phyloP scores from a whole-genome alignment of 2,329 filamentous ascomycete species.

The Fusarium armeniacum region DNA sequence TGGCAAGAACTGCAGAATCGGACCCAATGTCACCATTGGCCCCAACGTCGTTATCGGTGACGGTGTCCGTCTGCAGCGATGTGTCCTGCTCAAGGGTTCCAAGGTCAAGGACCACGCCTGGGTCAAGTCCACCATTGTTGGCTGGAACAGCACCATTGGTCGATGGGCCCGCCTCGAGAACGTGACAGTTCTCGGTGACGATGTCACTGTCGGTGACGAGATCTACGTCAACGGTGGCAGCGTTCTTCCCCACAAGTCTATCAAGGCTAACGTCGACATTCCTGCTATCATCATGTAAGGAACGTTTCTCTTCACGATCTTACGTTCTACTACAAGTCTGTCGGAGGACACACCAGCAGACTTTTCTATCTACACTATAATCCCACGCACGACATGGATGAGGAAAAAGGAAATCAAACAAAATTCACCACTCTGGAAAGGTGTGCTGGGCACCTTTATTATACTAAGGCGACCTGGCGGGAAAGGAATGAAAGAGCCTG shows the following conservation, averaged over 20 bases:
- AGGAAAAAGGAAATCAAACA: conserved; percentile 42
- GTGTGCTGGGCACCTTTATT: conserved; percentile 49
- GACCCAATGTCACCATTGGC: conserved; percentile 96
- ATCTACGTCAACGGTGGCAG: conserved; percentile 98
- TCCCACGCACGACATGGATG: conserved; percentile 35
- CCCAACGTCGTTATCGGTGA: conserved; percentile 93
- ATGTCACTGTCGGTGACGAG: conserved; percentile 97
- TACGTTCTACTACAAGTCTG: conserved; percentile 14
- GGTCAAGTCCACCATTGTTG: conserved; percentile 98
- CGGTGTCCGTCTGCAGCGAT: conserved; percentile 93
- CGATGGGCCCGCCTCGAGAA: conserved; percentile 98
- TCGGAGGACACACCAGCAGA: conserved; percentile 46
- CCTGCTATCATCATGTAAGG: conserved; percentile 77
- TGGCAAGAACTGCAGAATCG: conserved; percentile 98
- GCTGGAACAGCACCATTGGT: conserved; percentile 97
- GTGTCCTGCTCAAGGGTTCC: conserved; percentile 87
- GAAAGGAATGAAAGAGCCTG: conserved; percentile 40
- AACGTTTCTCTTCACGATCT: conserved; percentile 48
- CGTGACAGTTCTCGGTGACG: conserved; percentile 96
- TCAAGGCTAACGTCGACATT: conserved; percentile 96
- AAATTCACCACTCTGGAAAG: conserved; percentile 51
- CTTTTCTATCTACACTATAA: conserved; percentile 34
- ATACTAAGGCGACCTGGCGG: conserved; percentile 40
- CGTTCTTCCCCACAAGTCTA: conserved; percentile 97
- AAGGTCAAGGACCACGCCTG: conserved; percentile 99